Conservation (phyloP, 768 basidiomycete species). For the Grammothele lineata region DNA sequence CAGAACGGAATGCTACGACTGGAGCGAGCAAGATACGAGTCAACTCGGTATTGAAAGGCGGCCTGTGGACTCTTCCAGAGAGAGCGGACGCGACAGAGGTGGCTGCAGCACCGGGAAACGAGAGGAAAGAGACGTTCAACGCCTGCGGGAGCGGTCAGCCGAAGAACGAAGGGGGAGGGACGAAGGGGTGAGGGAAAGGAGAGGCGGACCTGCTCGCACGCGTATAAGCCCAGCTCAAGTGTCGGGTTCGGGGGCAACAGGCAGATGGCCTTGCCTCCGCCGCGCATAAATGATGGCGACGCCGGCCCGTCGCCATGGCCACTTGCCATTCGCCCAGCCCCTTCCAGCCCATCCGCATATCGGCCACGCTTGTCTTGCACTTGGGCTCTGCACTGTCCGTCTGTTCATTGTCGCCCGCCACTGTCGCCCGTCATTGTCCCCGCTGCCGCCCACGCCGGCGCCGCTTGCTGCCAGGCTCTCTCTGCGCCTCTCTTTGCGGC, state of each 20-base stretch:
- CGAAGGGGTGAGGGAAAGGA: slow-evolving; percentile 12
- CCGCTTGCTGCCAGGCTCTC: no score
- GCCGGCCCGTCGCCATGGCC: slow-evolving; percentile 20
- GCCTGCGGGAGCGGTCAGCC: slow-evolving; percentile 41
- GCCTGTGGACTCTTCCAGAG: slow-evolving; percentile 46
- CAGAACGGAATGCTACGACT: slow-evolving; percentile 12
- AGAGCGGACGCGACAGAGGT: slow-evolving; percentile 39
- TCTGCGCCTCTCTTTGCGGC: no score
- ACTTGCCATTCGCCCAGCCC: slow-evolving; percentile 5
- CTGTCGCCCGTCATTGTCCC: background rate
- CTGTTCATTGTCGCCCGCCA: background rate
- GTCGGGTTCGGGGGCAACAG: background rate
- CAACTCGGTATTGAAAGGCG: slow-evolving; percentile 18
- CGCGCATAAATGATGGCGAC: slow-evolving; percentile 13
- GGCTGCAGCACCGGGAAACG: slow-evolving; percentile 41
- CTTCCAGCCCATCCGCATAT: slow-evolving; percentile 1
- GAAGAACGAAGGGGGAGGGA: slow-evolving; percentile 26
- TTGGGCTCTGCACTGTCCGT: no score
- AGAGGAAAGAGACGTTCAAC: slow-evolving; percentile 62
- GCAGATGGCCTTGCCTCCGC: background rate
- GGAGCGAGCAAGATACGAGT: slow-evolving; percentile 14
- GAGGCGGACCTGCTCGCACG: slow-evolving; percentile 13
- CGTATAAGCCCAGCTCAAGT: slow-evolving; percentile 15
- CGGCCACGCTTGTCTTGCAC: background rate
- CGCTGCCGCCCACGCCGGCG: no score